phyloP scores from a whole-genome alignment of 1,284 basidiomycete genomes.

The Mycena citricolor region DNA sequence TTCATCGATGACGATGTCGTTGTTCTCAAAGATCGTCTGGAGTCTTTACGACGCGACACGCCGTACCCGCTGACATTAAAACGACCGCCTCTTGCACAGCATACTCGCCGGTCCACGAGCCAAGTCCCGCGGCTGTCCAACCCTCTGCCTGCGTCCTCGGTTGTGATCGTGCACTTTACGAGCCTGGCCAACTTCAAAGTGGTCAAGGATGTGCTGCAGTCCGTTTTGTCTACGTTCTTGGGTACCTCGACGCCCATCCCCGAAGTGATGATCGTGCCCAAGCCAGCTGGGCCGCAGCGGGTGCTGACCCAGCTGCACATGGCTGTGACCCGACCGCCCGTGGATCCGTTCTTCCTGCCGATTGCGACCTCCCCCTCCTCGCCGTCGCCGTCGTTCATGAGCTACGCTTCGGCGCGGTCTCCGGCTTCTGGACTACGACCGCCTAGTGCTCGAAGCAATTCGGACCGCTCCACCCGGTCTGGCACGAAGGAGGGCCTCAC shows the following conservation, averaged over 20 bases:
- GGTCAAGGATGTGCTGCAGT: conserved; percentile 83
- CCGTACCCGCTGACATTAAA: conserved; percentile 52
- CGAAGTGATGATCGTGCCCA: conserved; percentile 92
- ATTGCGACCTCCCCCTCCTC: conserved; percentile 89
- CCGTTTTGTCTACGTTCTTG: conserved; percentile 52
- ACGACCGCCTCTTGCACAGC: conserved; percentile 72
- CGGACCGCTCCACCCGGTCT: conserved; percentile 60
- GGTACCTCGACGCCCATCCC: conserved; percentile 45
- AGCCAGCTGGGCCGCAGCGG: conserved; percentile 90
- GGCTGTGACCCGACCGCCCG: conserved; percentile 76
- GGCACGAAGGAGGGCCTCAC: conserved; percentile 41
- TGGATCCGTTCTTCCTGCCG: conserved; percentile 88
- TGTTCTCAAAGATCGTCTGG: conserved; percentile 70
- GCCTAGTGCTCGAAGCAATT: conserved; percentile 52
- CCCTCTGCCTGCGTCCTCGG: conserved; percentile 34
- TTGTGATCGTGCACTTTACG: conserved; percentile 86
- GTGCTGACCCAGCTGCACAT: conserved; percentile 89
- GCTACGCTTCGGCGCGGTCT: conserved; percentile 35
- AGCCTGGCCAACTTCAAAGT: conserved; percentile 85
- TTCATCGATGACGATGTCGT: conserved; percentile 88
- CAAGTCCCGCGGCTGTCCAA: conserved; percentile 54
- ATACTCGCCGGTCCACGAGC: conserved; percentile 76
- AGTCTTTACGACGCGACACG: conserved; percentile 59
- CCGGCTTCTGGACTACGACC: conserved; percentile 39
- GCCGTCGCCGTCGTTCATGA: conserved; percentile 52